Conservation (phyloP, 2,329 filamentous ascomycete genomes). For the Periglandula ipomoeae region DNA sequence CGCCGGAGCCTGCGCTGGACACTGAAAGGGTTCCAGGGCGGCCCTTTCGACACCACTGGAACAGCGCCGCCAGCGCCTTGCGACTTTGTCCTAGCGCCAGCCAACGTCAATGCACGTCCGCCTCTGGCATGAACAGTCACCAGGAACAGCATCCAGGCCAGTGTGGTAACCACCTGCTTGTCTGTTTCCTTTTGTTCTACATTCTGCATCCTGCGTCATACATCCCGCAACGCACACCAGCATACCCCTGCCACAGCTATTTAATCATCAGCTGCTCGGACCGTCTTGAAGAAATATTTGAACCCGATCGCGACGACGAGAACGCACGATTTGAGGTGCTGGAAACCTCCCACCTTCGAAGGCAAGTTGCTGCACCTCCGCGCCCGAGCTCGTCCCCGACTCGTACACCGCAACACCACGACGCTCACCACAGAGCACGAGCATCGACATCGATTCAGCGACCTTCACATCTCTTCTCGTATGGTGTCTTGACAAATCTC, state of each 20-base stretch:
- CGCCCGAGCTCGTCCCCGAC: neutral
- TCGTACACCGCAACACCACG: slow-evolving; percentile 4
- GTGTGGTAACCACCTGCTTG: no score
- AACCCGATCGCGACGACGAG: neutral
- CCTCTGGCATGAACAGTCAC: no score
- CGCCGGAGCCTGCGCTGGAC: no score
- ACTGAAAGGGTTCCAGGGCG: no score
- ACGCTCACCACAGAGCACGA: neutral
- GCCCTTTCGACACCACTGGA: no score
- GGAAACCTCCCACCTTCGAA: slow-evolving; percentile 1
- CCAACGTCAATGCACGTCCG: no score
- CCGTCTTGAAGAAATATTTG: neutral
- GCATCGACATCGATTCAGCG: neutral
- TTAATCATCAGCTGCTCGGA: neutral
- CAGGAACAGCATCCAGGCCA: no score
- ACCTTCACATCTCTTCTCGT: neutral
- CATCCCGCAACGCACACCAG: neutral
- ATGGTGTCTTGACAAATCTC: neutral
- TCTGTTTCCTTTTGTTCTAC: neutral
- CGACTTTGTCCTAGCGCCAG: no score
- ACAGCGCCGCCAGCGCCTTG: no score
- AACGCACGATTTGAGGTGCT: neutral
- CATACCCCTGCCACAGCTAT: neutral
- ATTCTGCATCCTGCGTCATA: slow-evolving; percentile 1
- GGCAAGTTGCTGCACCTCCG: neutral